Base-by-base conservation (phyloP, 176 grass and related monocot genomes). In the Secale cereale region DNA sequence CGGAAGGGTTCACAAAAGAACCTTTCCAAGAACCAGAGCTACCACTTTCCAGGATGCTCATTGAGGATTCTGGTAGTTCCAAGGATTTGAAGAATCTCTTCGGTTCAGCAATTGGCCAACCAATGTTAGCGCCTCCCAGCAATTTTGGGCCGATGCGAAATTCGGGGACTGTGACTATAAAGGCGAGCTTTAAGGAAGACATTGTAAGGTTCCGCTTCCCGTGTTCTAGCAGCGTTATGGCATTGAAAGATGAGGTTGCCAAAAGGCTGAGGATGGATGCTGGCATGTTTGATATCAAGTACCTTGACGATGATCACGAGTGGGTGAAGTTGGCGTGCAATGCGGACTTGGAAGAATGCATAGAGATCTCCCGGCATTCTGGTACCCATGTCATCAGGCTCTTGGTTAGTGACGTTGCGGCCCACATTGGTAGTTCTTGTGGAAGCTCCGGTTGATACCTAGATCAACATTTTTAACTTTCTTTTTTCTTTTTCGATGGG, bases 331-430 rank as follows among this genome's bases (percentile, higher is more conserved):
- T 98, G 74, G 86, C 87, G 2, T 93, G 93, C 57, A 85, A 84
- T 86, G 89, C 96, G 35, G 96, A 98, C 85, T 87, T 95, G 88
- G 93, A 95, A 70, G 96, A 98, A 73, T 98, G 96, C 88, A 79
- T 94, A 81, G 93, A 95, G 65, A 92, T 98, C 61, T 86, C 96
- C 7, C 72, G 88, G 70, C 62, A 89, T 59, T 92, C 85, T 23
- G 88, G 93, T 66, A 86, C 87, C 75, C 88, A 94, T 87, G 83
- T 92, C 52, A 93, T 98, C 59, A 91, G 96, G 74, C 63, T 98
- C 30, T 65, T 90, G 61, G 93, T 95, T 70, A 94, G 77, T 3
- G 93, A 98, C 60, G 45, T 86, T 28, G 35, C 45, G 4, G 56
- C 90, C 33, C 90, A 81, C 85, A 64, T 95, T 52, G 89, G 91